Percentiles rank a stretch among this genome's conserved stretches.
phyloP scores from a whole-genome alignment of 2,329 filamentous ascomycete species.

The Hypoxylon sp. region DNA sequence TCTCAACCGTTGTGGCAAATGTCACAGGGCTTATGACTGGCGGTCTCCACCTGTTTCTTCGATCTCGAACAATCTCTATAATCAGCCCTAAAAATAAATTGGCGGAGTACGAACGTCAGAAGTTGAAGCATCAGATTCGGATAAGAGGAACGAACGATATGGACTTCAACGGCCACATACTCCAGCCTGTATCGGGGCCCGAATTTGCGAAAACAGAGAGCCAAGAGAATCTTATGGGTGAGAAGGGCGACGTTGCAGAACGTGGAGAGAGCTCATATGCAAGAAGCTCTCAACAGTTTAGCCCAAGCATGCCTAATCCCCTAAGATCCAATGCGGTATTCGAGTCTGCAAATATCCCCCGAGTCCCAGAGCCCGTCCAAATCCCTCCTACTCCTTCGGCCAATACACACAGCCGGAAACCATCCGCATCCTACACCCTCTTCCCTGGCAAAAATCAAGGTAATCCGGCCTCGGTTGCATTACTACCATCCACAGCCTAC shows the following conservation, averaged over 20 bases:
- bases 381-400: slow-evolving; percentile 46
- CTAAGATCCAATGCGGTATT: slow-evolving; percentile 56
- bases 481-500: slow-evolving; percentile 67
- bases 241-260: slow-evolving; percentile 55
- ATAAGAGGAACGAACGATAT: slow-evolving; percentile 42
- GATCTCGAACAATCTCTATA: slow-evolving; percentile 72
- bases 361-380: slow-evolving; percentile 54
- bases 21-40: slow-evolving; percentile 76
- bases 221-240: slow-evolving; percentile 55
- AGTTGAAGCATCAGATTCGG: slow-evolving; percentile 57
- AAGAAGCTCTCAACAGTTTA: slow-evolving; percentile 40
- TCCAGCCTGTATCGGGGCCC: slow-evolving; percentile 55
- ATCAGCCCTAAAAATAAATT: slow-evolving; percentile 65
- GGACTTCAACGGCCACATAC: slow-evolving; percentile 56
- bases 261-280: slow-evolving; percentile 49
- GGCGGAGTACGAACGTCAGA: slow-evolving; percentile 63
- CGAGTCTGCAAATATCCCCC: slow-evolving; percentile 44
- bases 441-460: slow-evolving; percentile 56
- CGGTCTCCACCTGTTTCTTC: slow-evolving; percentile 76
- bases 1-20: slow-evolving; percentile 76
- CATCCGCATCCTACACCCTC: slow-evolving; percentile 58
- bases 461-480: slow-evolving; percentile 55
- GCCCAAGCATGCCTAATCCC: slow-evolving; percentile 53
- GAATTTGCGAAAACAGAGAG: slow-evolving; percentile 55
- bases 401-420: slow-evolving; percentile 55